A percentile compares a stretch with the other conserved stretches of the same genome.
Conservation (phyloP, 257 asterid genomes). For the Nicotiana otophora region DNA sequence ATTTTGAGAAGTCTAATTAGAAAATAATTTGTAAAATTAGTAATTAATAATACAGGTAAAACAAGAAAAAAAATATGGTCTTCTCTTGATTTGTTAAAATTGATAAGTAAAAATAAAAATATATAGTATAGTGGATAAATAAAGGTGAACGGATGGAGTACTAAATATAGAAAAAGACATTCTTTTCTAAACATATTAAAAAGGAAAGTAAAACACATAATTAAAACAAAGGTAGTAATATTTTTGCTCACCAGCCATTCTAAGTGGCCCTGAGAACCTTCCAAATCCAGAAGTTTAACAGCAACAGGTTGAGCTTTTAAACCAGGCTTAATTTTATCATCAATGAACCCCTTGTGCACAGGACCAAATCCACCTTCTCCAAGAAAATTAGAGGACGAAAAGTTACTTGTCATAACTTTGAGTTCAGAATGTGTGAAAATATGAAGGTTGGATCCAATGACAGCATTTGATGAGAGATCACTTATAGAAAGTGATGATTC, state of each 20-base stretch:
- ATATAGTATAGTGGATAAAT: too few relatives aligned
- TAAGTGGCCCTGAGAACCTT: conserved; percentile 17
- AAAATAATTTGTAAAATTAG: too few relatives aligned
- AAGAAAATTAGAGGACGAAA: conserved; percentile 16
- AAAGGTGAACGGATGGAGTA: too few relatives aligned
- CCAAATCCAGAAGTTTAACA: conserved; percentile 20
- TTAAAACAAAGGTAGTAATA: not conserved
- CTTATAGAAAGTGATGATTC: not conserved
- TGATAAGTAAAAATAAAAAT: too few relatives aligned
- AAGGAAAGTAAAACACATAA: not conserved
- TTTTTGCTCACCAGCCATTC: conserved; percentile 21
- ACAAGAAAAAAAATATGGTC: too few relatives aligned
- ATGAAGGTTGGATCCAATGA: conserved; percentile 16
- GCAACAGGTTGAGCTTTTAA: conserved; percentile 21
- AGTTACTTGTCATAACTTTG: conserved; percentile 10
- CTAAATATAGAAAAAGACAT: too few relatives aligned
- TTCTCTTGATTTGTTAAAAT: too few relatives aligned
- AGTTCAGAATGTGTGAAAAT: conserved; percentile 15
- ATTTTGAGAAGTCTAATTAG: too few relatives aligned
- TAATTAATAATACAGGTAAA: too few relatives aligned
- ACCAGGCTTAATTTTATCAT: conserved; percentile 14
- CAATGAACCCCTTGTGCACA: conserved; percentile 21
- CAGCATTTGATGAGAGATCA: conserved; percentile 15
- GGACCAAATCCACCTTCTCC: conserved; percentile 28
- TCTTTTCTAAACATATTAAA: too few relatives aligned